Evolutionary conservation across 2,329 filamentous ascomycete genomes (phyloP), one percentile per base, ranked within the genome.

Genomic region (Pseudogymnoascus sp.): DNA sequence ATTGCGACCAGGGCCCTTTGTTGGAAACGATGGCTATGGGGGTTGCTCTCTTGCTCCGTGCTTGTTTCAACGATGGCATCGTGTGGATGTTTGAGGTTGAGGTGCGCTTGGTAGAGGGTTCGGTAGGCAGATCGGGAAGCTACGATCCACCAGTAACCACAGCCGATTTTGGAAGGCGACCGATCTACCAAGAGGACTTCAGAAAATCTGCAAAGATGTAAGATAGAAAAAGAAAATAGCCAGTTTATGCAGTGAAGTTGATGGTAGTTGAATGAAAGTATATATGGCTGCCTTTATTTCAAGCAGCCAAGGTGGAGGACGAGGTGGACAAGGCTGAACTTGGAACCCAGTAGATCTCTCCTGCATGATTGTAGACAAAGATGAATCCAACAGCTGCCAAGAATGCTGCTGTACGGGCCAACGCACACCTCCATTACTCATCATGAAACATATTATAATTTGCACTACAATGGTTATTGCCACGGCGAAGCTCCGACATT

Each of bases 281-380:
- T 6, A 18, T 52, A 52, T 30, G 45, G 45, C n/a, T 52, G 45
- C 45, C 45, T 52, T 30, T 52, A 52, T 33, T 52, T 30, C 15
- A 15, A 23, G n/a, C 7, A 12, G 23, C 5, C 41, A 52, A 30
- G 26, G 9, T 30, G 45, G 23, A 15, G 23, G 41, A n/a, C 41
- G 41, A 48, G 41, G 45, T 52, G 39, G 41, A 52, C 26, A 52
- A 52, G 45, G 45, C 45, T 52, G 45, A 52, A 9, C 23, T 52
- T 52, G 45, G 45, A 52, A 52, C 45, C 8, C 18, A 52, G 26
- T 30, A 12, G 26, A n/a, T 52, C 26, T 52, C 26, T 52, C 45
- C 45, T 30, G 45, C 45, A 52, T 52, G 45, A 26, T 52, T 52
- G 45, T 5, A n/a, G 21, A 52, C 45, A 19, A 33, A 52, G 45